phyloP scores from a whole-genome alignment of 805 yeast genomes.

The Cyberlindnera maclurae region DNA sequence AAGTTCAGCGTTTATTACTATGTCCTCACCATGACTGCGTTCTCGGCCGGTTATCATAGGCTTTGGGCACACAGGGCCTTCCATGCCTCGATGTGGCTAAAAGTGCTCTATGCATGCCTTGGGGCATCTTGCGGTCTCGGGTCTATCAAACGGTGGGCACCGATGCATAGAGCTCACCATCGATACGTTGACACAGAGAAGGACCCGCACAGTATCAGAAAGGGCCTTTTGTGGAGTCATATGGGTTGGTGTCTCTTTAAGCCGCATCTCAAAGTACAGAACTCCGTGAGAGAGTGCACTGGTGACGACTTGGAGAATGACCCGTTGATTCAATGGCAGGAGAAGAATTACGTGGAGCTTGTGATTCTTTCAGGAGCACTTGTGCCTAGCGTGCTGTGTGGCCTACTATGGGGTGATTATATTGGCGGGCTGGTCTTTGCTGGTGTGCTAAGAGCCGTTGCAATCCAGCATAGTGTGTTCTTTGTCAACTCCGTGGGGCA shows the following conservation, averaged over 20 bases:
- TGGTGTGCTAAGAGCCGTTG: conserved; percentile 63
- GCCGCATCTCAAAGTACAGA: conserved; percentile 49
- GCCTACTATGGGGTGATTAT: conserved; percentile 65
- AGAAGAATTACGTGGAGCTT: conserved; percentile 36
- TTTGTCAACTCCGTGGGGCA: conserved; percentile 82
- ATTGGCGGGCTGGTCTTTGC: conserved; percentile 73
- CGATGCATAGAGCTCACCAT: conserved; percentile 85
- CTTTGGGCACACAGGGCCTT: conserved; percentile 62
- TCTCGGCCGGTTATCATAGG: conserved; percentile 81
- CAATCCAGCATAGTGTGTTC: conserved; percentile 76
- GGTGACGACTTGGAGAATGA: conserved; percentile 60
- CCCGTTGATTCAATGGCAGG: conserved; percentile 35
- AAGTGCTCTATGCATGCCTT: conserved; percentile 44
- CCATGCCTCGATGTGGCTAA: conserved; percentile 37
- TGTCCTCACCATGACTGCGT: conserved; percentile 54
- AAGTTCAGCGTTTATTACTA: conserved; percentile 50
- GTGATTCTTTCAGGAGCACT: conserved; percentile 45
- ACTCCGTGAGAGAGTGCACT: conserved; percentile 24
- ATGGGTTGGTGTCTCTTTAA: conserved; percentile 79
- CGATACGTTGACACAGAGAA: conserved; percentile 79
- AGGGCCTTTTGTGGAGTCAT: conserved; percentile 78
- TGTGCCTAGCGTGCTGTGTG: conserved; percentile 61
- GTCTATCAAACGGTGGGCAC: conserved; percentile 70
- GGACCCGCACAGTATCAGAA: conserved; percentile 81
- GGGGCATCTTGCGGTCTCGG: conserved; percentile 77